Evolutionary conservation across 169 alveolate species (phyloP).

Genomic region (Neospora caninum): DNA sequence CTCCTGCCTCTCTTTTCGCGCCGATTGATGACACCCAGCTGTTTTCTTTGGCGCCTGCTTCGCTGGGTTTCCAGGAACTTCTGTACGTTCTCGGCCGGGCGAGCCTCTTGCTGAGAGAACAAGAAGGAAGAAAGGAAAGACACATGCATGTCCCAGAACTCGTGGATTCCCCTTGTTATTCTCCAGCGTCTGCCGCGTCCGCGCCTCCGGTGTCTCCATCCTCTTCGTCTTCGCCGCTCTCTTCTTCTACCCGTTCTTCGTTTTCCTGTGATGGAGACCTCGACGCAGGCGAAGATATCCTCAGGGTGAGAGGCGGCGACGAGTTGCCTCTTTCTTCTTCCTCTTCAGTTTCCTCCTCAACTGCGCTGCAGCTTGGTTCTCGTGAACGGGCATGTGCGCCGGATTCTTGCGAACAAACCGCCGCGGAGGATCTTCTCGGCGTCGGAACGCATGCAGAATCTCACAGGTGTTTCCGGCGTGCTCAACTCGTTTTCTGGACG

Average conservation of each 20-base stretch:
- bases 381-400: background rate
- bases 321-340: too few relatives aligned
- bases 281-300: too few relatives aligned
- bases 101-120: background rate
- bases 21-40: background rate
- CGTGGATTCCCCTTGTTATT: background rate
- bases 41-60: background rate
- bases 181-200: background rate
- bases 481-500: background rate
- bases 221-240: background rate
- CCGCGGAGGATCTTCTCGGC: background rate
- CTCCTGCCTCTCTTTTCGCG: background rate
- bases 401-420: background rate
- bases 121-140: background rate
- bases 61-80: background rate
- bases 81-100: slow-evolving; percentile 28
- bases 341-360: too few relatives aligned
- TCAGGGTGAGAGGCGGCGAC: too few relatives aligned
- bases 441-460: background rate
- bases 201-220: background rate
- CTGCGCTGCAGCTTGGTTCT: background rate
- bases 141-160: background rate
- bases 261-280: too few relatives aligned
- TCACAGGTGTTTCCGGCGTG: background rate
- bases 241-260: background rate